Base-by-base conservation (phyloP, 495 filamentous ascomycete species). In the Lepidopterella palustris region DNA sequence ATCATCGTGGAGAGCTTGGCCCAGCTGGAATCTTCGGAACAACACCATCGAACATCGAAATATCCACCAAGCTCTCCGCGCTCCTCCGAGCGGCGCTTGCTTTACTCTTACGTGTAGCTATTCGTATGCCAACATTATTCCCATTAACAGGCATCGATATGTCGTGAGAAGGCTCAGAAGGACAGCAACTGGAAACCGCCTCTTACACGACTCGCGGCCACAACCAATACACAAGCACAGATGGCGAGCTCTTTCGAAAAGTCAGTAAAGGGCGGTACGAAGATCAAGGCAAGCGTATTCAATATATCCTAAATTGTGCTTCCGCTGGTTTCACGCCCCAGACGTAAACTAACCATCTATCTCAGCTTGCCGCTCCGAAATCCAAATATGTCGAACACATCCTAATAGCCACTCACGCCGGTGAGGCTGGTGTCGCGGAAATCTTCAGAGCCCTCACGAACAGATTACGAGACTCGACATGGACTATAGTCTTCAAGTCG, bases 351-450 rank as follows among this genome's bases (percentile, higher is more conserved):
- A 58, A 53, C 57, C 49, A 61, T 47, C 45, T n/a, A 54, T 25
- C 29, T 42, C 32, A 96, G 88, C 87, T 91, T 74, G 93, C 95
- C 53, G 87, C 93, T 59, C 93, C 93, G 23, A 99, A 99, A 78
- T 92, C 95, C 50, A 99, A 99, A 78, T 98, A 99, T 77, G 92
- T 99, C 76, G 95, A 99, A 72, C 90, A 96, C 69, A 96, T 99
- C 70, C 81, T 99, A 20, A 81, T 95, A 65, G 95, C 93, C 60
- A 99, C 93, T 29, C 90, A 97, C 73, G 84, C 90, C 4, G 93
- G 93, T 61, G 93, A 99, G 71, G 88, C 90, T 15, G 93, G 95
- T 58, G 90, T 99, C 49, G 95, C 87, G 45, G 93, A 99, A 73
- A 88, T 99, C 47, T 97, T 99, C 69, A 83, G 95, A 45, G 88